Evolutionary conservation across 2,329 filamentous ascomycete genomes (phyloP), one percentile per base, ranked within the genome.

Genomic region (Xylariaceae sp.): DNA sequence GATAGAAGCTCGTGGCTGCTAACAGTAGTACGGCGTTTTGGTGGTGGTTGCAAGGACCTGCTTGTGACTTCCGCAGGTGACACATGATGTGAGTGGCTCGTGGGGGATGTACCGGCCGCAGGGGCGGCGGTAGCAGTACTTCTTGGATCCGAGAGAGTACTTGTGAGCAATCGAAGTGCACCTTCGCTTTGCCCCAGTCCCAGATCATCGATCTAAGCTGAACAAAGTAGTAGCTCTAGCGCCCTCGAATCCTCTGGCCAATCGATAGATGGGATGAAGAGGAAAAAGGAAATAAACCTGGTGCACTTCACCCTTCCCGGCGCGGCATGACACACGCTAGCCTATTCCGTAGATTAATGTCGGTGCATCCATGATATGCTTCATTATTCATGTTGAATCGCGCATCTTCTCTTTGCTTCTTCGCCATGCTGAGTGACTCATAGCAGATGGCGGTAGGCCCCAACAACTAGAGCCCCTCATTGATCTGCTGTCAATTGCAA

Each of bases 11-110:
- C 22, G 22, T 28, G 22, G 22, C 22, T 28, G 31, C 10, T 49
- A 49, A 40, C 57, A 57, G 53, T 54, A 56, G 50, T 51, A 60
- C 56, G 50, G 52, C 53, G n/a, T 51, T 28, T 47, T 53, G 31
- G 41, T 56, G 48, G 41, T 54, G 44, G 51, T 53, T 42, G 41
- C 38, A 48, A 42, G 33, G 45, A 43, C 44, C 53, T 54, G 59
- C 63, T 61, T 61, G 60, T 66, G 63, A 66, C 62, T 64, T 59
- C 48, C 42, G 47, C 60, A 49, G 53, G 59, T 59, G 59, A 62
- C 63, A 64, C 58, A 59, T 55, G 52, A 54, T 57, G 51, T 54
- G 58, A 55, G 47, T 60, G 58, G 61, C 36, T 52, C 52, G 38
- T 45, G 46, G 44, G 45, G 28, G 16, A 54, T 58, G 63, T 66